A percentile compares a stretch with the other conserved stretches of the same genome.
Conservation (phyloP, 2,329 filamentous ascomycete species). For the Nannizziopsis barbatae region DNA sequence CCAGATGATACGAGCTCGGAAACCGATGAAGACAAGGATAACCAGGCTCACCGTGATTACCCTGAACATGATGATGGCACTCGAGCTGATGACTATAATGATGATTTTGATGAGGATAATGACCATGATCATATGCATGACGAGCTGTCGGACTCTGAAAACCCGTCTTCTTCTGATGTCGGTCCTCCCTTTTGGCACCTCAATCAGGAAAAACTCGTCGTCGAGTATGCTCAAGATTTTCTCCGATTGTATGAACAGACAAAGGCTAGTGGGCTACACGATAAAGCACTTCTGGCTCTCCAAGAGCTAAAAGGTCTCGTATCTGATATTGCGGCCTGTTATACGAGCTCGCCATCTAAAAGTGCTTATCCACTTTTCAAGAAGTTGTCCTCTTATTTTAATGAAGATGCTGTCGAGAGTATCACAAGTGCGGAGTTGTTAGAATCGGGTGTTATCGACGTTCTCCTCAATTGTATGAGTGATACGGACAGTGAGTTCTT, state of each 20-base stretch:
- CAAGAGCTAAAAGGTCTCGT: conserved; percentile 61
- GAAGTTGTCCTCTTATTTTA: conserved; percentile 70
- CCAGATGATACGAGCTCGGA: conserved; percentile 14
- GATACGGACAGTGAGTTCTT: conserved; percentile 44
- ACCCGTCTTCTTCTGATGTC: conserved; percentile 47
- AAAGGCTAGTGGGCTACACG: conserved; percentile 60
- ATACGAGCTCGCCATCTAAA: conserved; percentile 38
- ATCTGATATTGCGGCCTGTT: conserved; percentile 59
- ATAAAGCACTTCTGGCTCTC: conserved; percentile 67
- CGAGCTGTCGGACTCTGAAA: conserved; percentile 56
- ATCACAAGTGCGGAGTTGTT: conserved; percentile 92
- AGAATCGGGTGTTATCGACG: conserved; percentile 77
- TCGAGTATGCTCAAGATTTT: conserved; percentile 71
- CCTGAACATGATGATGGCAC: conserved; percentile 29
- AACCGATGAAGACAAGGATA: conserved; percentile 19
- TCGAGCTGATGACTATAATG: conserved; percentile 41
- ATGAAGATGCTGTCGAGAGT: conserved; percentile 76
- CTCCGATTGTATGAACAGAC: conserved; percentile 71
- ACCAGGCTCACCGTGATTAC: conserved; percentile 25
- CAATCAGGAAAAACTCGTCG: conserved; percentile 42
- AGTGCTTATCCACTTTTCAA: conserved; percentile 58
- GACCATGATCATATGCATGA: conserved; percentile 33
- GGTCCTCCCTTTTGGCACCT: conserved; percentile 26
- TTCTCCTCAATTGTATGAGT: conserved; percentile 71
- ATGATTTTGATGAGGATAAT: conserved; percentile 39